phyloP scores from a whole-genome alignment of 768 basidiomycete genomes.

The Mycena filopes region DNA sequence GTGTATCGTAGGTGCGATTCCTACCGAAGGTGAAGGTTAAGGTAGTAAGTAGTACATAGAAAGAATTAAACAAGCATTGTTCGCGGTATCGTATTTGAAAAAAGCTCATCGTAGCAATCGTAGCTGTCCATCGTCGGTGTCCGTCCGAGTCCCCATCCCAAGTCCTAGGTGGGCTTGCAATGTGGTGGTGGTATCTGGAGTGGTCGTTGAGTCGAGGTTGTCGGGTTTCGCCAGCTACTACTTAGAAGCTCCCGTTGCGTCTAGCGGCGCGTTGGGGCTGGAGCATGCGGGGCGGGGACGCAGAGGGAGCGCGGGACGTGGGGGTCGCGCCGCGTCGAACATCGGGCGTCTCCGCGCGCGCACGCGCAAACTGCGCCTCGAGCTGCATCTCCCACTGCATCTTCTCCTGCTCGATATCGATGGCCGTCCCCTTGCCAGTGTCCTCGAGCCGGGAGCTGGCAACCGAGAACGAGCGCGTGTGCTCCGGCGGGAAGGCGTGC shows the following conservation, averaged over 20 bases:
- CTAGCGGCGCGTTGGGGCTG: slow-evolving; percentile 16
- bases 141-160: background rate
- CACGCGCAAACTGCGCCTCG: slow-evolving; percentile 32
- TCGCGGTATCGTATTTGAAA: slow-evolving; percentile 19
- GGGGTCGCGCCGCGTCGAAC: slow-evolving; percentile 11
- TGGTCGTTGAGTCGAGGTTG: background rate
- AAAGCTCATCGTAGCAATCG: slow-evolving; percentile 4
- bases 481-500: slow-evolving; percentile 5
- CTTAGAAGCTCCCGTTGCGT: slow-evolving; percentile 16
- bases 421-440: background rate
- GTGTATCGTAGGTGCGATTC: slow-evolving; percentile 4
- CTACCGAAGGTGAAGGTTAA: slow-evolving; percentile 7
- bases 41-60: no score
- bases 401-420: slow-evolving; percentile 30
- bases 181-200: no score
- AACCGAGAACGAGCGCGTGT: slow-evolving; percentile 17
- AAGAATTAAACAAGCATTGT: slow-evolving; percentile 15
- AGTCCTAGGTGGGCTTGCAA: no score
- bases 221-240: slow-evolving; percentile 8
- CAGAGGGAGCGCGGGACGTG: background rate
- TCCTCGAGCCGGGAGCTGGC: slow-evolving; percentile 1
- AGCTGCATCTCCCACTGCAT: slow-evolving; percentile 30
- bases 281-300: background rate
- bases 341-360: slow-evolving; percentile 30
- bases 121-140: slow-evolving; percentile 13